Evolutionary conservation across 805 yeast species (phyloP).

Genomic region (Candida lessepsii): DNA sequence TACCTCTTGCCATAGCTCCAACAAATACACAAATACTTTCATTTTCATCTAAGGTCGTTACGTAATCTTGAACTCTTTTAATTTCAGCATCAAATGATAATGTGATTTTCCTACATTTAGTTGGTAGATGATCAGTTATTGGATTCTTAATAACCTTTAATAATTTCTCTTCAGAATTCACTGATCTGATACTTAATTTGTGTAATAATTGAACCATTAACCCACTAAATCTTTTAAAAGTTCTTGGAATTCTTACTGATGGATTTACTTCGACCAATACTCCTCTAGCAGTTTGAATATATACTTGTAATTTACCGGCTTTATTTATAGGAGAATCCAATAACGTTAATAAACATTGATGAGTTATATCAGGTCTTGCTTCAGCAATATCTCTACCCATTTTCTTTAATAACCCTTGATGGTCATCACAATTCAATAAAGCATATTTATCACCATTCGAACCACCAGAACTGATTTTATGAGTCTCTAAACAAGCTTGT

Average conservation of each 20-base stretch:
- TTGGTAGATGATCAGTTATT: constrained; percentile 93
- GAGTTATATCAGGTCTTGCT: constrained; percentile 99
- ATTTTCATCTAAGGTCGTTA: constrained; percentile 72
- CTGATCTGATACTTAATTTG: constrained; percentile 88
- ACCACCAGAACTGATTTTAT: constrained; percentile 77
- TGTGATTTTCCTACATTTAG: constrained; percentile 91
- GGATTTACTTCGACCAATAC: constrained; percentile 96
- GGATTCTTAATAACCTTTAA: constrained; percentile 96
- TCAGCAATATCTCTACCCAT: constrained; percentile 98
- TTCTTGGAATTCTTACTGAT: constrained; percentile 94
- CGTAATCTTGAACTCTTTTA: constrained; percentile 84
- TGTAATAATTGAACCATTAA: constrained; percentile 96
- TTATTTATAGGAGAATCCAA: constrained; percentile 97
- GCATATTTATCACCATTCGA: constrained; percentile 80
- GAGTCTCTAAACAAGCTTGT: constrained; percentile 94
- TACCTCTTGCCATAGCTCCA: constrained; percentile 99
- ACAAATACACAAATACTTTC: constrained; percentile 97
- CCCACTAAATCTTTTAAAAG: constrained; percentile 96
- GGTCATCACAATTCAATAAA: constrained; percentile 94
- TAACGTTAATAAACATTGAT: constrained; percentile 91
- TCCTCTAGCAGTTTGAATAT: constrained; percentile 92
- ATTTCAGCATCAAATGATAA: constrained; percentile 90
- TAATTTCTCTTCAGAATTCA: constrained; percentile 91
- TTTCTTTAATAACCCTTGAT: constrained; percentile 89
- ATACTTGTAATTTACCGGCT: constrained; percentile 95